These are phyloP conservation scores for Sclerotinia minor DNA, from an alignment of 2,329 filamentous ascomycete genomes.

Conservation along the genomic window DNA sequence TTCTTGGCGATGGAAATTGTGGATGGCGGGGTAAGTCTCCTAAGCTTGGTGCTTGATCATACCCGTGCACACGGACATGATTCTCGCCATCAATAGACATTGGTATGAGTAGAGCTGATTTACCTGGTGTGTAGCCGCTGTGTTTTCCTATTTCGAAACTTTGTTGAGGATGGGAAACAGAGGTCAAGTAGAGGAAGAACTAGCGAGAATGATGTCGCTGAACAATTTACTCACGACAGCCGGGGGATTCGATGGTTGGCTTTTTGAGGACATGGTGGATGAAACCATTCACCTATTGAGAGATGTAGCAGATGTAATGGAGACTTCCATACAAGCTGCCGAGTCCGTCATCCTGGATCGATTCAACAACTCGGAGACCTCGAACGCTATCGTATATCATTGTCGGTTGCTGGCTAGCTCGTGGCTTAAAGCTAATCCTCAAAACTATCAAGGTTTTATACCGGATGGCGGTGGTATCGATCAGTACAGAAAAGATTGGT, in stretches of 20 bases:
- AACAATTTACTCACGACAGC: constrained; percentile 68
- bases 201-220: constrained; percentile 69
- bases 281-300: constrained; percentile 69
- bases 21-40: constrained; percentile 88
- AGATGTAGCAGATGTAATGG: constrained; percentile 60
- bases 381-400: constrained; percentile 82
- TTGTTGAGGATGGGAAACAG: constrained; percentile 68
- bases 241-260: constrained; percentile 67
- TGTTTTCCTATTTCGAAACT: constrained; percentile 89
- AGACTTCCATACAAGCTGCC: constrained; percentile 46
- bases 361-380: constrained; percentile 71
- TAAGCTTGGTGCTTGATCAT: constrained; percentile 24
- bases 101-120: constrained; percentile 22
- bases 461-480: constrained; percentile 57
- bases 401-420: constrained; percentile 78
- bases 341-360: constrained; percentile 57
- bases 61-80: constrained; percentile 21
- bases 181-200: constrained; percentile 67
- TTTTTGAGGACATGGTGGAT: constrained; percentile 83
- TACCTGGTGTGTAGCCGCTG: constrained; percentile 65
- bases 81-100: constrained; percentile 19
- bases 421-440: constrained; percentile 74
- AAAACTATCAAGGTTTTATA: constrained; percentile 72
- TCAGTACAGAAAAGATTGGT: constrained; percentile 66
- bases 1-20: constrained; percentile 93